A percentile compares a stretch with the other conserved stretches of the same genome.
Conservation (phyloP, 2,329 filamentous ascomycete genomes). For the Epicoccum sorghinum region DNA sequence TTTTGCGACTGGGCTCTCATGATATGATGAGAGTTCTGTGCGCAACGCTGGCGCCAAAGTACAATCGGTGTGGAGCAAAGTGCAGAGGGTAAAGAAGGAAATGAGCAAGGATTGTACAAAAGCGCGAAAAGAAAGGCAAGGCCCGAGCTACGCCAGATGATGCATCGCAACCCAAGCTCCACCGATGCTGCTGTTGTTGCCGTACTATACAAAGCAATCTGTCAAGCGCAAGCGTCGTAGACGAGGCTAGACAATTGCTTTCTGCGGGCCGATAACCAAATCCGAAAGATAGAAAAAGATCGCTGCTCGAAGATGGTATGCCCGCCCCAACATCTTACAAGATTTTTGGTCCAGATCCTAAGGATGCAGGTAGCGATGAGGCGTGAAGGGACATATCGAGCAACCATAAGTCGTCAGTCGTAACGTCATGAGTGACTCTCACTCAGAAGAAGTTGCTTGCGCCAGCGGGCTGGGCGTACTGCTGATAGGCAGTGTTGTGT, state of each 20-base stretch:
- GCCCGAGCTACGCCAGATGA: slow-evolving; percentile 35
- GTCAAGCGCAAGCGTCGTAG: slow-evolving; percentile 23
- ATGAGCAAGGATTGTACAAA: slow-evolving; percentile 16
- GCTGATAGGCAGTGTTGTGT: slow-evolving; percentile 49
- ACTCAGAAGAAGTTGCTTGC: slow-evolving; percentile 54
- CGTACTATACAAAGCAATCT: slow-evolving; percentile 46
- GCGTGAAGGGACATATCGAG: slow-evolving; percentile 25
- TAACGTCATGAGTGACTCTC: slow-evolving; percentile 51
- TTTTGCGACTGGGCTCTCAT: slow-evolving; percentile 9
- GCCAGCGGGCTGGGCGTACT: slow-evolving; percentile 48
- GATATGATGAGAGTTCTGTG: slow-evolving; percentile 24
- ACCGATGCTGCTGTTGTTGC: slow-evolving; percentile 38
- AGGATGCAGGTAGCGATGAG: slow-evolving; percentile 28
- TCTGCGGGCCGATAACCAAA: slow-evolving; percentile 28
- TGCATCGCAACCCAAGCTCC: slow-evolving; percentile 40
- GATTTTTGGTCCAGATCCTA: slow-evolving; percentile 25
- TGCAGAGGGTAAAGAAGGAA: slow-evolving; percentile 20
- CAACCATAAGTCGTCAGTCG: slow-evolving; percentile 58
- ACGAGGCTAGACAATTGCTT: slow-evolving; percentile 22
- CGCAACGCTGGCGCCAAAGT: slow-evolving; percentile 23
- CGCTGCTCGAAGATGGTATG: slow-evolving; percentile 25
- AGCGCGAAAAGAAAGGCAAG: slow-evolving; percentile 10
- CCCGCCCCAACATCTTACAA: slow-evolving; percentile 34
- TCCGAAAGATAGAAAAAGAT: slow-evolving; percentile 37
- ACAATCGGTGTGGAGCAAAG: slow-evolving; percentile 25